Evolutionary conservation across 768 basidiomycete species (phyloP), one percentile per base, ranked within the genome.

Genomic region (Boletus subparvulus): DNA sequence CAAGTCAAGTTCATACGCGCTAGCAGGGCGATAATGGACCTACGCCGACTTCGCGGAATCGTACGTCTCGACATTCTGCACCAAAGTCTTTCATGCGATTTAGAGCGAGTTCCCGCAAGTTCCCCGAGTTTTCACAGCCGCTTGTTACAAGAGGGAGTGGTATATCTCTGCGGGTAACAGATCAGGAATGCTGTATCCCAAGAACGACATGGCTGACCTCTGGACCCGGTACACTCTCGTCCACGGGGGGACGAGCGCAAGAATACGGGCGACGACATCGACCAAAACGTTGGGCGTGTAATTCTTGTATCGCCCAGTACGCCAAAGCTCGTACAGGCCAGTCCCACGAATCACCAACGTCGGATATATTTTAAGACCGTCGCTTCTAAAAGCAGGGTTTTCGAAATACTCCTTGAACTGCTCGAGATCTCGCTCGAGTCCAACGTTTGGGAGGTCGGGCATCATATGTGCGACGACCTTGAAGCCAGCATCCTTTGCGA

Each of bases 381-480:
- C 97, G 49, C 93, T 94, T 59, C 97, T 80, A 77, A 98, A 99
- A 0, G 91, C 91, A 12, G 97, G 97, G 68, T 97, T 98, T 76
- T 99, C 97, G 65, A 99, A 99, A 72, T 94, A 99, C 70, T 98
- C 97, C 71, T 97, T 95, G 82, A 99, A 99, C 68, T 98, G 97
- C 67, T 94, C 94, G 46, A 99, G 83, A 73, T 99, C 97, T 54
- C 97, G 85, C 76, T 98, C 97, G 56, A 96, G 82, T 35, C 97
- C 97, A 55, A 98, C 92, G 69, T 99, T 99, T 10, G 96, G 96
- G 10, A 98, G 82, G 72, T 99, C 96, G 14, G 95, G 94, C 95
- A 99, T 99, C 97, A 98, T 98, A 70, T 99, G 97, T 19, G 95
- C 95, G 30, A 99, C 97, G 52, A 99, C 95, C 74, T 99, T 99